Evolutionary conservation across 2,329 filamentous ascomycete genomes (phyloP).

Genomic region (Helicocarpus griseus): DNA sequence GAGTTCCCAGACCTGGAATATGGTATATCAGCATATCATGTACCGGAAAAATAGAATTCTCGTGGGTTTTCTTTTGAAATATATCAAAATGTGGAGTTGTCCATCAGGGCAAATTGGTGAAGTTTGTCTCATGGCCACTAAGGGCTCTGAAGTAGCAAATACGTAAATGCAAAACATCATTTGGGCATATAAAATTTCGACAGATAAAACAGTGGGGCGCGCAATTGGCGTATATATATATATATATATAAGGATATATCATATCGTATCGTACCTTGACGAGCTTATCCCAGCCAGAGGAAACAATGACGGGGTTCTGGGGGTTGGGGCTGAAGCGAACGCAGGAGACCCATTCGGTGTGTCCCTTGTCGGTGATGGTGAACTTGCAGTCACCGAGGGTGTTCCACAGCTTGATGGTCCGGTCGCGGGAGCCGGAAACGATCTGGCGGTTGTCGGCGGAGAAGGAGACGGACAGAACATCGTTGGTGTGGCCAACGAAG

Average conservation of each 20-base stretch:
- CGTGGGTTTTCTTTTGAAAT: slow-evolving; percentile 14
- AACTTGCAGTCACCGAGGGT: slow-evolving; percentile 99
- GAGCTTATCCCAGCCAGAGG: slow-evolving; percentile 97
- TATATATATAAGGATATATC: too few species aligned
- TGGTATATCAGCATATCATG: slow-evolving; percentile 19
- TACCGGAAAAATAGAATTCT: not conserved
- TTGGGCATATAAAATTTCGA: slow-evolving; percentile 34
- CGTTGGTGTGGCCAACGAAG: slow-evolving; percentile 98
- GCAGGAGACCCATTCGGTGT: slow-evolving; percentile 99
- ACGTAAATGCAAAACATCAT: slow-evolving; percentile 94
- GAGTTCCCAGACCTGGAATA: slow-evolving; percentile 87
- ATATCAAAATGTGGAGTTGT: slow-evolving; percentile 15
- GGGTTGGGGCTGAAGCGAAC: slow-evolving; percentile 99
- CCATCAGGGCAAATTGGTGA: slow-evolving; percentile 56
- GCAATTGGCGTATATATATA: slow-evolving; percentile 2
- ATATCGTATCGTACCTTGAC: slow-evolving; percentile 98
- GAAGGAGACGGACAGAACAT: slow-evolving; percentile 99
- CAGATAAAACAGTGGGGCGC: slow-evolving; percentile 9
- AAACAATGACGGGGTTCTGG: slow-evolving; percentile 99
- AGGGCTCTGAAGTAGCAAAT: slow-evolving; percentile 99
- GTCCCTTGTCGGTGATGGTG: slow-evolving; percentile 99
- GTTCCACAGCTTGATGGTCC: slow-evolving; percentile 99
- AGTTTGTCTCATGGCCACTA: slow-evolving; percentile 91
- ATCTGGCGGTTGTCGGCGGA: slow-evolving; percentile 99
- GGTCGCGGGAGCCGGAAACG: slow-evolving; percentile 95